These are phyloP conservation scores for Phaeotremella fagi DNA, from an alignment of 768 basidiomycete species.

Conservation along the genomic window DNA sequence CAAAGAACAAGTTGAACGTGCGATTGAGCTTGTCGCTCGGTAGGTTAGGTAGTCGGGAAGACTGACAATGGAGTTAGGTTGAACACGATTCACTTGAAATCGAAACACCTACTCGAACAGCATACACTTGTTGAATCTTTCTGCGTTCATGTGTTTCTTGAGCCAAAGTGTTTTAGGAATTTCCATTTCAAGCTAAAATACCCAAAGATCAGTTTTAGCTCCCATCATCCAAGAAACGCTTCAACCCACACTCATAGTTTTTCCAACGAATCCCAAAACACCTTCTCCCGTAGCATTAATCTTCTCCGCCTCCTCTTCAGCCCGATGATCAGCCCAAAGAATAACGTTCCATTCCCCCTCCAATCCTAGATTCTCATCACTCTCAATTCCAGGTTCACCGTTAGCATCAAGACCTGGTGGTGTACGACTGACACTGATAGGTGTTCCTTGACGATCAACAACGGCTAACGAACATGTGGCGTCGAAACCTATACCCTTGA, in stretches of 20 bases:
- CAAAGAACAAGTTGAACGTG: slow-evolving; percentile 84
- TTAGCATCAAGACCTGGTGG: background rate
- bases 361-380: slow-evolving; percentile 54
- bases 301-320: slow-evolving; percentile 80
- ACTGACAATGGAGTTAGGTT: slow-evolving; percentile 57
- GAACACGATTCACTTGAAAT: slow-evolving; percentile 39
- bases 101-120: slow-evolving; percentile 50
- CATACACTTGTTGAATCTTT: slow-evolving; percentile 56
- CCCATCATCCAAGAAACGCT: background rate
- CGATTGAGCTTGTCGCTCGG: slow-evolving; percentile 69
- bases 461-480: slow-evolving; percentile 96
- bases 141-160: slow-evolving; percentile 73
- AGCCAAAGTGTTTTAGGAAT: slow-evolving; percentile 97
- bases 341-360: slow-evolving; percentile 77
- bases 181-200: slow-evolving; percentile 85
- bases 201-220: background rate
- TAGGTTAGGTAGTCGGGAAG: slow-evolving; percentile 96
- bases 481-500: slow-evolving; percentile 90
- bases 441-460: slow-evolving; percentile 62
- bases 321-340: slow-evolving; percentile 95
- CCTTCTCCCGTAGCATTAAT: slow-evolving; percentile 81
- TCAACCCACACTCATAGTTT: slow-evolving; percentile 71
- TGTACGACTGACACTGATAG: slow-evolving; percentile 63
- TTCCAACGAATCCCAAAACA: slow-evolving; percentile 91
- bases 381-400: slow-evolving; percentile 29